Base-by-base conservation (phyloP, 2,329 filamentous ascomycete genomes). In the Scedosporium dehoogii region DNA sequence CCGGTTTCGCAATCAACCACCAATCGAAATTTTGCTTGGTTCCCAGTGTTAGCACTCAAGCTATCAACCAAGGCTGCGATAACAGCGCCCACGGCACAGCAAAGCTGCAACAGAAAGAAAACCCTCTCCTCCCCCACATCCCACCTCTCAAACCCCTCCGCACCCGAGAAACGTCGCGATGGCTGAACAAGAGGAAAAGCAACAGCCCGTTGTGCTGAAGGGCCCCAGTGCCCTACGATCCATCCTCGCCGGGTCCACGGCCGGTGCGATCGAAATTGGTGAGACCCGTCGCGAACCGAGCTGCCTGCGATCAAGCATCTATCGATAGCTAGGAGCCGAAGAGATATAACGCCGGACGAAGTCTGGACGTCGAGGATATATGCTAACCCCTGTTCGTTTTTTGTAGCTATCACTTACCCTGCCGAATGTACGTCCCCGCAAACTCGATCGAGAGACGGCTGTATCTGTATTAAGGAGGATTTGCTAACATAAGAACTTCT, bases 201-300 rank as follows among this genome's bases (percentile, higher is more conserved):
- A 67, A 16, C 44, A 63, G 63, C 65, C 70, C 63, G 69, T 73
- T 62, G 59, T 61, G 27, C 79, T 78, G 66, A 81, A 81, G 71
- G 73, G 73, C 76, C 90, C 92, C 57, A 96, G 90, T 71, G 85
- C 90, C 58, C 76, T 96, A 72, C 90, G 94, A 68, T 96, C 92
- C 64, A 90, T 97, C 69, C 81, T 97, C 69, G 94, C 94, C 62
- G 94, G 94, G 66, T 91, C 91, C 63, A 90, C 89, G n/a, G 94
- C 93, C 62, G 94, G 94, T 70, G 94, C 92, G 62, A 84, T 97
- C 67, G 93, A 99, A 78, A 97, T 97, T 74, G 86, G 90, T 92
- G 79, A 68, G 77, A 69, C 27, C 33, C 10, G n/a, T 14, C 21
- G 16, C 6, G 44, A 18, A n/a, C 44, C n/a, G 9, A 42, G 51